Conservation (phyloP, 495 filamentous ascomycete genomes). For the Tuber borchii region DNA sequence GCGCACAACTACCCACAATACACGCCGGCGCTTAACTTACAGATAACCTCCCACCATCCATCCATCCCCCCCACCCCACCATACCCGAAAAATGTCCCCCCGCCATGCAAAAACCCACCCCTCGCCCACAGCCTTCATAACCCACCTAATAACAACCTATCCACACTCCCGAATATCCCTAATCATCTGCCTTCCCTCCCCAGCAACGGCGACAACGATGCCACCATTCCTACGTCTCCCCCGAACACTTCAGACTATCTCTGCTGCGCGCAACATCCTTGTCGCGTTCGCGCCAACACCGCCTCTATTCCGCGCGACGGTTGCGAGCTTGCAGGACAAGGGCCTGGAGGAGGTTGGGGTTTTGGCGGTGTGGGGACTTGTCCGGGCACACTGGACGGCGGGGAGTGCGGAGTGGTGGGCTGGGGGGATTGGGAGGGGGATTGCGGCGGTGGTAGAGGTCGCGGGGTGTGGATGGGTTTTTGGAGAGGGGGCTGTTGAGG, state of each 20-base stretch:
- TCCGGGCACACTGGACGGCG: background rate
- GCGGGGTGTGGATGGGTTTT: conserved; percentile 1
- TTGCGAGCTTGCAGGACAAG: background rate
- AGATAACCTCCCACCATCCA: background rate
- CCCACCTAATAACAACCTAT: background rate
- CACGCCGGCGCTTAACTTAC: background rate
- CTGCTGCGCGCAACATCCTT: background rate
- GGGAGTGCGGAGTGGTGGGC: background rate
- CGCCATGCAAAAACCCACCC: background rate
- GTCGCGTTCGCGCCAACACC: background rate
- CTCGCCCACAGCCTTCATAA: background rate
- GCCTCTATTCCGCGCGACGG: background rate
- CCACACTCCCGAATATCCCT: background rate
- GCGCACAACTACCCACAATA: too few relatives aligned
- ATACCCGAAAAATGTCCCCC: background rate
- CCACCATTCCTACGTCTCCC: background rate
- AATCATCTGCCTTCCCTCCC: background rate
- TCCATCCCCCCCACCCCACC: background rate
- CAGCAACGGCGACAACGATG: background rate
- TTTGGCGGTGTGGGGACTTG: background rate
- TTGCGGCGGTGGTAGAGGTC: background rate
- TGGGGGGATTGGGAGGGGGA: background rate
- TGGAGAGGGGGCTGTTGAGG: background rate
- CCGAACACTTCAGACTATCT: background rate
- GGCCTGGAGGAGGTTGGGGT: background rate